Evolutionary conservation across 176 grass and related monocot genomes (phyloP).

Genomic region (Oryza officinalis): DNA sequence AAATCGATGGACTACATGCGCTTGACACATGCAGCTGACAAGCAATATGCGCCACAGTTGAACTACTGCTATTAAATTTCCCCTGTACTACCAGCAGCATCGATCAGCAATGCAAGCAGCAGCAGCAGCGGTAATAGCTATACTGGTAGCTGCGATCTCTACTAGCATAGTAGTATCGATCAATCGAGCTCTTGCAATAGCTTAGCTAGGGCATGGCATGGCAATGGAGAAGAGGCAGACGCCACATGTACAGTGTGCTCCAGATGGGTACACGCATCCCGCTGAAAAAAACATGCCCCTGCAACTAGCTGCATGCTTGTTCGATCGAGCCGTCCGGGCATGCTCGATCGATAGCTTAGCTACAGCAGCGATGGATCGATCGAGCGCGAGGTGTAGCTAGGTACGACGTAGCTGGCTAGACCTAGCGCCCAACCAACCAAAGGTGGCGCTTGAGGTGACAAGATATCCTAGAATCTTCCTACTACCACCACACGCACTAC

Average conservation of each 20-base stretch:
- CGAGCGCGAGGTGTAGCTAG: neutral
- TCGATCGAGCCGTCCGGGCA: constrained; percentile 37
- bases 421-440: constrained; percentile 32
- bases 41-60: constrained; percentile 33
- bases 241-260: neutral
- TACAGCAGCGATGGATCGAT: neutral
- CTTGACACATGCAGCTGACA: constrained; percentile 31
- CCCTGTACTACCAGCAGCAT: neutral
- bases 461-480: constrained; percentile 70
- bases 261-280: constrained; percentile 37
- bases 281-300: constrained; percentile 53
- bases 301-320: neutral
- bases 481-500: constrained; percentile 10
- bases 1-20: constrained; percentile 38
- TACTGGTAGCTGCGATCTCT: neutral
- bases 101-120: neutral
- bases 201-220: constrained; percentile 26
- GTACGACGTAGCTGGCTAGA: constrained; percentile 1
- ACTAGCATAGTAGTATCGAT: constrained; percentile 6
- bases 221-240: neutral
- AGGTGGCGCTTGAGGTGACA: constrained; percentile 53
- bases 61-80: constrained; percentile 19
- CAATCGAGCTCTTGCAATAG: constrained; percentile 2
- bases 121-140: neutral
- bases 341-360: neutral